Evolutionary conservation across 192 early-diverging fungal species (phyloP), one percentile per base, ranked within the genome.

Genomic region (Piromyces sp.): DNA sequence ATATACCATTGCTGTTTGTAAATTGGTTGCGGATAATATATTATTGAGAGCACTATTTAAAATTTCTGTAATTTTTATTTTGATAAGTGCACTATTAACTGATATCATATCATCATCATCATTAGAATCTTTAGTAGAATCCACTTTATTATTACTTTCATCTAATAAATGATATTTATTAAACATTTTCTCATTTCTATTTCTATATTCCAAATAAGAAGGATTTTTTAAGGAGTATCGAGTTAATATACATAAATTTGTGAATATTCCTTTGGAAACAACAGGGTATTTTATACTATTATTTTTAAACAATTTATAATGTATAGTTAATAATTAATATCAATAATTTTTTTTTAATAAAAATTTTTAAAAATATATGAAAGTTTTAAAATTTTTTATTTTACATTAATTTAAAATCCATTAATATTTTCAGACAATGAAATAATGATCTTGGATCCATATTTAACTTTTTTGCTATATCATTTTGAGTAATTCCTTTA

Each of bases 361-460:
- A n/a, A n/a, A n/a, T n/a, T n/a, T n/a, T n/a, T n/a, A n/a, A n/a
- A n/a, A n/a, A n/a, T n/a, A n/a, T n/a, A n/a, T n/a, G n/a, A n/a
- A n/a, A n/a, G n/a, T n/a, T n/a, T n/a, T n/a, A n/a, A n/a, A n/a
- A n/a, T n/a, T n/a, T n/a, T n/a, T n/a, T n/a, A n/a, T 33, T 84
- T 37, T 83, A 91, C 90, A 93, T 87, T 22, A 90, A 83, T 26
- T 87, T 87, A 80, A 81, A 81, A 9, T 81, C 81, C 22, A 84
- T 40, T 29, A 93, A 85, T 5, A 86, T 83, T 79, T 93, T 93
- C 79, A 93, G 58, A 80, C 88, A 89, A 83, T 93, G 90, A 81
- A 90, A 93, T 30, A 90, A 85, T 31, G 86, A 89, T 78, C 90
- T 83, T 29, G 92, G 91, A 82, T 93, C 92, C 28, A 92, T 84